These are phyloP conservation scores for Eimeria brunetti DNA, from an alignment of 169 alveolate genomes.

Conservation along the genomic window DNA sequence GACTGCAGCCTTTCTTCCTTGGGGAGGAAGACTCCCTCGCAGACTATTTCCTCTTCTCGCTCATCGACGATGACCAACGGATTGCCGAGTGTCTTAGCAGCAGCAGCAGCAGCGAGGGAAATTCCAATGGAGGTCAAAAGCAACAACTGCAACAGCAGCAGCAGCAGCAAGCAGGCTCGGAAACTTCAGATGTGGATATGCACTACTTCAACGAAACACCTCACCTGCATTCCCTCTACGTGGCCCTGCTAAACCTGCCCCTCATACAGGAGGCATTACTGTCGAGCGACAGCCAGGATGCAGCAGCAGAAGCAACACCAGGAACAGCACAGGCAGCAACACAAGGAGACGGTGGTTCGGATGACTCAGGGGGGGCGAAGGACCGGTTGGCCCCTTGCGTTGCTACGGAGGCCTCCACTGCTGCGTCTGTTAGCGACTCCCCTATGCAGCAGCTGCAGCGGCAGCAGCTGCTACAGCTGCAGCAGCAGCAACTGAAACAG, in stretches of 20 bases:
- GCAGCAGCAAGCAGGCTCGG: background rate
- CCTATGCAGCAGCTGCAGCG: slow-evolving; percentile 67
- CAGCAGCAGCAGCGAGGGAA: slow-evolving; percentile 50
- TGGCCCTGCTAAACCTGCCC: slow-evolving; percentile 45
- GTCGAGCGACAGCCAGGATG: slow-evolving; percentile 45
- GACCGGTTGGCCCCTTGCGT: slow-evolving; percentile 50
- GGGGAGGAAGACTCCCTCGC: slow-evolving; percentile 67
- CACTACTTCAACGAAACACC: slow-evolving; percentile 59
- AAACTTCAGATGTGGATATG: slow-evolving; percentile 32
- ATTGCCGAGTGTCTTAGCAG: slow-evolving; percentile 63
- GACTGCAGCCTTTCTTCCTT: slow-evolving; percentile 52
- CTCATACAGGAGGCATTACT: slow-evolving; percentile 59
- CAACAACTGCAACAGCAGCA: slow-evolving; percentile 35
- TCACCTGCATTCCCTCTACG: slow-evolving; percentile 53
- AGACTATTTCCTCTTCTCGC: slow-evolving; percentile 51
- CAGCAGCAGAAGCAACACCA: slow-evolving; percentile 23
- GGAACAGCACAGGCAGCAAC: slow-evolving; percentile 23
- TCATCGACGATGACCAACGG: slow-evolving; percentile 44
- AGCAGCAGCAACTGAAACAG: slow-evolving; percentile 50
- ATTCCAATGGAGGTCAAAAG: background rate
- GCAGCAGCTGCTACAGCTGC: slow-evolving; percentile 49
- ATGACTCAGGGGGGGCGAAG: background rate
- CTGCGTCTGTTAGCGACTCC: slow-evolving; percentile 60
- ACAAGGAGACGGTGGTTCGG: slow-evolving; percentile 19
- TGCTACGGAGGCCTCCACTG: slow-evolving; percentile 56